A percentile compares a stretch with the other conserved stretches of the same genome.
phyloP scores from a whole-genome alignment of 1,284 basidiomycete genomes.

The Moesziomyces globuligerus region DNA sequence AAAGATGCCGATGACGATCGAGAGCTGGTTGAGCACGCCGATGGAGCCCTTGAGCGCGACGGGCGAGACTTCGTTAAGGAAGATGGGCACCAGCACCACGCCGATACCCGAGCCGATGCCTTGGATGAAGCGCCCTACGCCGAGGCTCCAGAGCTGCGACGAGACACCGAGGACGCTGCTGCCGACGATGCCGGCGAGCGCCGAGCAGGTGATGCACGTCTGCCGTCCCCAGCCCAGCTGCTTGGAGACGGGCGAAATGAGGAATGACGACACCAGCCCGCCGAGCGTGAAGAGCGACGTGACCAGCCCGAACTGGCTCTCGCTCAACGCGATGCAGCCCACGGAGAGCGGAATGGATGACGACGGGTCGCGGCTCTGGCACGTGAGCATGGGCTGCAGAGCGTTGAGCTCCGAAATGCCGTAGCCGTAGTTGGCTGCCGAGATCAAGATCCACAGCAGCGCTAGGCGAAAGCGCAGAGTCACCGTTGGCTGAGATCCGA shows the following conservation, averaged over 20 bases:
- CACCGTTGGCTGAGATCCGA: constrained; percentile 9
- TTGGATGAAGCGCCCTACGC: constrained; percentile 71
- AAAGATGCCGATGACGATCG: constrained; percentile 65
- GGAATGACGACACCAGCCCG: constrained; percentile 75
- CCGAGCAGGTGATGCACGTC: constrained; percentile 29
- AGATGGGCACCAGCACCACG: constrained; percentile 85
- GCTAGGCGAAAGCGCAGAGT: constrained; percentile 39
- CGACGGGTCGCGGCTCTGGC: constrained; percentile 17
- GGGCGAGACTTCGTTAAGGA: constrained; percentile 82
- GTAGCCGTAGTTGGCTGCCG: constrained; percentile 61
- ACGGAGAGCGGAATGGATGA: constrained; percentile 10
- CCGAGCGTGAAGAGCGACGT: constrained; percentile 89
- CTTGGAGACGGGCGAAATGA: constrained; percentile 36
- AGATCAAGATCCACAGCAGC: constrained; percentile 55
- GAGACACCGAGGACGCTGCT: constrained; percentile 29
- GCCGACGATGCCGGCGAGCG: constrained; percentile 24
- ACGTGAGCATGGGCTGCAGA: constrained; percentile 53
- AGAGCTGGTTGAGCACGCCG: constrained; percentile 81
- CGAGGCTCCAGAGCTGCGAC: constrained; percentile 8
- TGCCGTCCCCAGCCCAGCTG: constrained; percentile 28
- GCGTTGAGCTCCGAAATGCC: constrained; percentile 65
- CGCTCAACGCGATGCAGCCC: constrained; percentile 42
- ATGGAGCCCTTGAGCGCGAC: constrained; percentile 76
- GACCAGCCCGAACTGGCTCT: constrained; percentile 75
- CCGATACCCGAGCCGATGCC: constrained; percentile 85